Conservation (phyloP, 768 basidiomycete species). For the Rhodocollybia butyracea region DNA sequence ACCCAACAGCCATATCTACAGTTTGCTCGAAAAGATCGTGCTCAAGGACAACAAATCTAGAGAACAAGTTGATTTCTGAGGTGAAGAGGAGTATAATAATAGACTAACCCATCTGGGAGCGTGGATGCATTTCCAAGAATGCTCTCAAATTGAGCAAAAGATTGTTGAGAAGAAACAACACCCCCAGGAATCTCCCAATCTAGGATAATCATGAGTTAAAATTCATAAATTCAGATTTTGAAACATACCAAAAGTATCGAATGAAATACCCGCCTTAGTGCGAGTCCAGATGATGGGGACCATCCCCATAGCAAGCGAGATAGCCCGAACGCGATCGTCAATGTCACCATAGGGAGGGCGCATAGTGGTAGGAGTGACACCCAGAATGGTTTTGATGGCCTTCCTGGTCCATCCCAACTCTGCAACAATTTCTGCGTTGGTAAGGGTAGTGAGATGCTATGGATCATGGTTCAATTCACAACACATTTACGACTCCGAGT, state of each 20-base stretch:
- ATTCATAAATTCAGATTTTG: not conserved
- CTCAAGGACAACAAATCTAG: slow-evolving; percentile 83
- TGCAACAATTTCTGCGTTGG: slow-evolving; percentile 84
- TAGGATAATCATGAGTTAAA: slow-evolving; percentile 15
- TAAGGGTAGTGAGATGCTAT: slow-evolving; percentile 63
- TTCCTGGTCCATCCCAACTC: slow-evolving; percentile 92
- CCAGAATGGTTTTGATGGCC: slow-evolving; percentile 72
- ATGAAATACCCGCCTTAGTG: slow-evolving; percentile 46
- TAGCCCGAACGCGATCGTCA: slow-evolving; percentile 91
- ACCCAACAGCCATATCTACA: slow-evolving; percentile 87
- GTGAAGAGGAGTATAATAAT: not conserved
- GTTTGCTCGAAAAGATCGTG: slow-evolving; percentile 85
- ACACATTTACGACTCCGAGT: slow-evolving; percentile 3
- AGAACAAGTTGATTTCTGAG: slow-evolving; percentile 3
- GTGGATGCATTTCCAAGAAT: slow-evolving; percentile 70
- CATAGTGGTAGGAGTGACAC: slow-evolving; percentile 77
- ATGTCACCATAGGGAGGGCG: slow-evolving; percentile 84
- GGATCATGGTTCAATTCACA: not conserved
- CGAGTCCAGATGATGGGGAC: slow-evolving; percentile 89
- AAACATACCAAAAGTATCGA: slow-evolving; percentile 68
- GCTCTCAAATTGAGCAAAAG: slow-evolving; percentile 63
- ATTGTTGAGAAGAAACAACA: slow-evolving; percentile 57
- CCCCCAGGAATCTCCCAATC: slow-evolving; percentile 91
- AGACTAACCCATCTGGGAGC: slow-evolving; percentile 54
- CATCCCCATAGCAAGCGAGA: slow-evolving; percentile 88